Percentiles rank a stretch among this genome's conserved stretches.
These are phyloP conservation scores for Lipomyces orientalis DNA, from an alignment of 805 yeast genomes.

Conservation along the genomic window DNA sequence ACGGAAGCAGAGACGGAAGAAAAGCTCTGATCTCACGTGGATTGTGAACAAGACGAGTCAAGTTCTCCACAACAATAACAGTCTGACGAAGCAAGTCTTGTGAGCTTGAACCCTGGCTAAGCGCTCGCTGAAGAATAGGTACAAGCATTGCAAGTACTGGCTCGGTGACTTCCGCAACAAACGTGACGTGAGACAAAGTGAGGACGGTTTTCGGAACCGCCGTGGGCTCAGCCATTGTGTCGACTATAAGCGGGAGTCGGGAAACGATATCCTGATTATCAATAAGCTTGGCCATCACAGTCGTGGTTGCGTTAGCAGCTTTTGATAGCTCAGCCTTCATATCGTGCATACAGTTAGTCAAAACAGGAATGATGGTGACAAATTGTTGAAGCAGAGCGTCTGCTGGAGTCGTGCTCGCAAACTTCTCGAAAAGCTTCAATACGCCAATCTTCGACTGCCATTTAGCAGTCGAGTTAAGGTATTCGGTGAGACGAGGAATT, in stretches of 20 bases:
- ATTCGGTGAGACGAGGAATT: conserved; percentile 63
- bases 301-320: conserved; percentile 75
- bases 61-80: conserved; percentile 91
- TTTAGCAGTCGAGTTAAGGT: conserved; percentile 81
- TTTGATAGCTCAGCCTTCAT: conserved; percentile 95
- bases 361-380: conserved; percentile 76
- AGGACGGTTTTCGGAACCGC: conserved; percentile 89
- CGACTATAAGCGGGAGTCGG: conserved; percentile 81
- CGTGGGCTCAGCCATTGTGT: conserved; percentile 87
- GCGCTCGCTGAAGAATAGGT: conserved; percentile 88
- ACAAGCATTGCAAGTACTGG: conserved; percentile 89
- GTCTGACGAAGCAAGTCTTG: conserved; percentile 97
- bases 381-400: conserved; percentile 86
- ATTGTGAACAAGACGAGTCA: conserved; percentile 93
- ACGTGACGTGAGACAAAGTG: conserved; percentile 88
- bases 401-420: conserved; percentile 78
- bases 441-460: conserved; percentile 78
- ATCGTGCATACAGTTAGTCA: conserved; percentile 90
- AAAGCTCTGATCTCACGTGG: conserved; percentile 86
- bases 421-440: conserved; percentile 70
- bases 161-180: conserved; percentile 98
- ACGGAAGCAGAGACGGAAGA: conserved; percentile 89
- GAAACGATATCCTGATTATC: conserved; percentile 93
- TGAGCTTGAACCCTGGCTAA: conserved; percentile 73
- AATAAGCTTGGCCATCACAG: conserved; percentile 74